phyloP scores from a whole-genome alignment of 192 early-diverging fungal species.

The Gamsiella multidivaricata region DNA sequence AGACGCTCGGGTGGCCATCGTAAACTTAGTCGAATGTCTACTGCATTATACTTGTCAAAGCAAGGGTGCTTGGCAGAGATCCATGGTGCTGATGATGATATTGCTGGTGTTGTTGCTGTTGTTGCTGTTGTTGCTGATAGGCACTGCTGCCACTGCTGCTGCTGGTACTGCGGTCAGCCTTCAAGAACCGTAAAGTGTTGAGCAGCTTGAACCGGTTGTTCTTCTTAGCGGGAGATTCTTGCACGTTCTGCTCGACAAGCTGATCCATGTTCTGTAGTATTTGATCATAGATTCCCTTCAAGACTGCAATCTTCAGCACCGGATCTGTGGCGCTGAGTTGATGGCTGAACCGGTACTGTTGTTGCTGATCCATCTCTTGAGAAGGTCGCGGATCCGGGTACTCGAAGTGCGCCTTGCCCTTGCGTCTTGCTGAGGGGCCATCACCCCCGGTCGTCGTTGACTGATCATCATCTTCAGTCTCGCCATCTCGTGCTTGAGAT shows the following conservation, averaged over 20 bases:
- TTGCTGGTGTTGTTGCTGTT: not conserved
- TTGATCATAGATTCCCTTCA: slow-evolving; percentile 60
- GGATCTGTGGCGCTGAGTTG: slow-evolving; percentile 40
- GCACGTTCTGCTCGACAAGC: slow-evolving; percentile 34
- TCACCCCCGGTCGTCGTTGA: slow-evolving; percentile 15
- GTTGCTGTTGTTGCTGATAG: slow-evolving; percentile 11
- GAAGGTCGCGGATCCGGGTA: not conserved
- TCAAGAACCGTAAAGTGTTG: slow-evolving; percentile 42
- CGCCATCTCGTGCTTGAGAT: slow-evolving; percentile 6
- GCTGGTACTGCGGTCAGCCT: slow-evolving; percentile 28
- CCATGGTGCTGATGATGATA: slow-evolving; percentile 24
- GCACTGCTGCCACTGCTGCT: not conserved
- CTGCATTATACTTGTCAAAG: not conserved
- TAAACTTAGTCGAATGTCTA: no score
- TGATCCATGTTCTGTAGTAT: slow-evolving; percentile 54
- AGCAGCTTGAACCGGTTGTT: slow-evolving; percentile 49
- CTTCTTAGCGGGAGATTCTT: slow-evolving; percentile 47
- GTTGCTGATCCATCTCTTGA: slow-evolving; percentile 12
- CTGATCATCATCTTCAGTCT: slow-evolving; percentile 23
- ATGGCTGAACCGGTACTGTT: slow-evolving; percentile 1
- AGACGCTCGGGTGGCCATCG: no score
- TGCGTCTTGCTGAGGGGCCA: not conserved
- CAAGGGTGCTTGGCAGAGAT: slow-evolving; percentile 10
- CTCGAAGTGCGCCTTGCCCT: slow-evolving; percentile 10
- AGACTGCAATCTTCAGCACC: slow-evolving; percentile 54